Evolutionary conservation across 768 basidiomycete genomes (phyloP), one percentile per base, ranked within the genome.

Genomic region (Trichaptum fuscoviolaceum): DNA sequence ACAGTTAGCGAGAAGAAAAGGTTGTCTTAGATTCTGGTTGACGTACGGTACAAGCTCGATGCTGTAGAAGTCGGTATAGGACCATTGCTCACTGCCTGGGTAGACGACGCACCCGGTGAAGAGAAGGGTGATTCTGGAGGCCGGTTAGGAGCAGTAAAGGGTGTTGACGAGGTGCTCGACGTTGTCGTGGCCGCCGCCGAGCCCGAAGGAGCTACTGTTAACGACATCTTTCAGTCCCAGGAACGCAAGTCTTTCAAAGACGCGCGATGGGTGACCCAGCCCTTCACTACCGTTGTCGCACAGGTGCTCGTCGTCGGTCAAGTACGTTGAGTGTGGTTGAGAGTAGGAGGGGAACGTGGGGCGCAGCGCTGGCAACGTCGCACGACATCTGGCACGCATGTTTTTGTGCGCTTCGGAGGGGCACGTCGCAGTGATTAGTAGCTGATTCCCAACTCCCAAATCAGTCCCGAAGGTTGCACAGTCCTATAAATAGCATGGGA

Each of bases 321-420:
- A 12, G 42, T 52, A 4, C 42, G 17, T 36, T 36, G 8, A 30
- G 30, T 30, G n/a, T 36, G 35, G 35, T 7, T 36, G 35, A 17
- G 35, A 15, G 42, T 52, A 52, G 42, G 20, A 52, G 20, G 42
- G 2, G 20, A 52, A 52, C 6, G 42, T 12, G 20, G 42, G 42
- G 42, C 15, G 42, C 42, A 52, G 42, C 10, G 42, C 42, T 52
- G 42, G 42, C 12, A 52, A 52, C 42, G 42, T 52, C 42, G 42
- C 42, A 52, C 42, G 42, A 52, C 42, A 52, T 52, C 42, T 52
- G 42, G 42, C 42, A 52, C 42, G 42, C 42, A 52, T 52, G 42
- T 52, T 52, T 52, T 52, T 52, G 42, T 52, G 42, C 42, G 42
- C 42, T 52, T 52, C 42, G 42, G 42, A 52, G 42, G 42, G 42